Base-by-base conservation (phyloP, 148 eudicot genomes). In the Heliamphora exappendiculata region DNA sequence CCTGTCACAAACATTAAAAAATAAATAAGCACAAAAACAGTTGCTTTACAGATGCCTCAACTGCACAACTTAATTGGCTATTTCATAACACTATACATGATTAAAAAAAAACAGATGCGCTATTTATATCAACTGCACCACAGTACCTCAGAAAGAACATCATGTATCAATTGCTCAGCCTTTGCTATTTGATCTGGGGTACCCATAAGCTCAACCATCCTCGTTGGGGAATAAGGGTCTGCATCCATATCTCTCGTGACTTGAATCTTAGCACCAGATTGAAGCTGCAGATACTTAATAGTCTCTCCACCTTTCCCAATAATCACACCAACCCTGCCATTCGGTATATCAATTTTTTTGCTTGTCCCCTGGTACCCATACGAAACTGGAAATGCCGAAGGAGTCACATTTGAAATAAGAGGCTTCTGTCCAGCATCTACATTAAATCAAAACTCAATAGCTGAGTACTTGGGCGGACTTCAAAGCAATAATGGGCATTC, bases 241-340 rank as follows among this genome's bases (percentile, higher is more conserved):
- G 97, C 94, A 80, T 95, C 99, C 77, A 85, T 81, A 77, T 95
- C 99, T 79, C 94, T 88, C 10, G 99, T 95, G 57, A 95, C 91
- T 78, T 95, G 99, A 67, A 95, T 95, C 86, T 89, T 95, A 57
- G 99, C 97, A 45, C 99, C 99, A 41, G 99, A 95, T 58, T 93
- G 96, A 59, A 67, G 77, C 81, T 95, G 99, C 76, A 95, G 93
- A 59, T 93, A 88, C 72, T 93, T 91, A 24, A 95, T 95, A 45
- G 99, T 95, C 77, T 95, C 99, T 51, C 99, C 99, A 24, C 84
- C 88, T 88, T 88, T 95, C 36, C 99, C 99, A 66, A 95, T 95
- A 67, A 95, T 95, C 73, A 95, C 97, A 78, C 99, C 99, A 70
- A 95, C 99, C 68, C 96, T 87, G 4, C 93, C 93, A 82, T 91